phyloP scores from a whole-genome alignment of 2,329 filamentous ascomycete species.

The Periconia sp. region DNA sequence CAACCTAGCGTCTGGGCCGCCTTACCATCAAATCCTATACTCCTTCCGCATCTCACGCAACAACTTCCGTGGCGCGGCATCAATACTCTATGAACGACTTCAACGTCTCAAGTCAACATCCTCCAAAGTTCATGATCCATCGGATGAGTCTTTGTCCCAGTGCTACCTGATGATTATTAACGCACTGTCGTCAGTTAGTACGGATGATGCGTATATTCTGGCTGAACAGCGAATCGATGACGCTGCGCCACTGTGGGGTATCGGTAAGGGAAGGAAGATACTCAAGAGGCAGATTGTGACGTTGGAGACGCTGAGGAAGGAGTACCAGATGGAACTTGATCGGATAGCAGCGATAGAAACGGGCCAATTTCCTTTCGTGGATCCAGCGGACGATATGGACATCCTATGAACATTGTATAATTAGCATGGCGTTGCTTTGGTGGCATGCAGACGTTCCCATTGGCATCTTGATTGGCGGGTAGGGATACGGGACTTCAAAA shows the following conservation, averaged over 20 bases:
- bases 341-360: conserved; percentile 85
- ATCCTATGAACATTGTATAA: conserved; percentile 35
- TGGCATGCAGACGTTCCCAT: not conserved
- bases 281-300: conserved; percentile 79
- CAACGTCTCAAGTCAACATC: conserved; percentile 55
- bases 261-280: conserved; percentile 43
- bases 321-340: conserved; percentile 91
- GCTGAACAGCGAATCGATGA: conserved; percentile 57
- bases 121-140: conserved; percentile 48
- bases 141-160: conserved; percentile 66
- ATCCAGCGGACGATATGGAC: conserved; percentile 43
- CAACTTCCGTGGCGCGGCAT: conserved; percentile 81
- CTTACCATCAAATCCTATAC: conserved; percentile 89
- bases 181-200: conserved; percentile 81
- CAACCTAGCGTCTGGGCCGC: conserved; percentile 66
- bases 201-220: conserved; percentile 82
- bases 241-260: conserved; percentile 32
- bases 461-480: conserved; percentile 1
- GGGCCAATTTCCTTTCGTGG: conserved; percentile 81
- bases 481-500: not conserved
- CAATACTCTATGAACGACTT: conserved; percentile 62
- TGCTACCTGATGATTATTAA: conserved; percentile 94
- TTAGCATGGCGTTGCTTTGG: conserved; percentile 30
- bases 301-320: conserved; percentile 81
- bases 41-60: conserved; percentile 84